Evolutionary conservation across 2,329 filamentous ascomycete genomes (phyloP).

Genomic region (Parastagonospora nodorum): DNA sequence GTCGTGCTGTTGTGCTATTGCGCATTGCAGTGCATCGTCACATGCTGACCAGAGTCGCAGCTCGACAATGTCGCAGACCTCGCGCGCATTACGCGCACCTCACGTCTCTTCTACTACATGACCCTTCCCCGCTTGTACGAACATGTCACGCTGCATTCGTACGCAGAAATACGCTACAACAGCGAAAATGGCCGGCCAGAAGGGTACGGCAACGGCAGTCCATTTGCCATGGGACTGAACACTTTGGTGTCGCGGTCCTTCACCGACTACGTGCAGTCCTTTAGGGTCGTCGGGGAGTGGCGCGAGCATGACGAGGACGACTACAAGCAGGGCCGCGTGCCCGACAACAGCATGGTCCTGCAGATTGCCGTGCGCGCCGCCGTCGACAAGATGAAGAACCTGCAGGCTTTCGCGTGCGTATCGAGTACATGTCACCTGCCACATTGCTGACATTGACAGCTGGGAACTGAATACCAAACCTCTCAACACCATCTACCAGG

Average conservation of each 20-base stretch:
- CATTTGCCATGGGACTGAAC: conserved; percentile 67
- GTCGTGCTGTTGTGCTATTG: too few species aligned
- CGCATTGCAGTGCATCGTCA: too few species aligned
- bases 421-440: background rate
- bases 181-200: conserved; percentile 59
- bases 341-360: conserved; percentile 68
- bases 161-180: conserved; percentile 63
- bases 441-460: background rate
- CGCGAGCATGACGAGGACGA: conserved; percentile 62
- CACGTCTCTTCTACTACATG: conserved; percentile 68
- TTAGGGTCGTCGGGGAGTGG: conserved; percentile 62
- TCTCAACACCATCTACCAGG: conserved; percentile 62
- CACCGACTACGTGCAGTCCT: conserved; percentile 57
- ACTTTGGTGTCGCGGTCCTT: conserved; percentile 63
- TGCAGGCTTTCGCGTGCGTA: conserved; percentile 58
- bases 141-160: conserved; percentile 61
- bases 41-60: conserved; percentile 42
- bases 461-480: conserved; percentile 66
- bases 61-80: conserved; percentile 64
- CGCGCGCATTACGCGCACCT: conserved; percentile 64
- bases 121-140: conserved; percentile 65
- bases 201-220: conserved; percentile 66
- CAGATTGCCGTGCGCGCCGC: conserved; percentile 64
- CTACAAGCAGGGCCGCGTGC: conserved; percentile 62
- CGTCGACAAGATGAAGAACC: conserved; percentile 62